A percentile compares a stretch with the other conserved stretches of the same genome.
phyloP scores from a whole-genome alignment of 257 asterid genomes.

The Penstemon barbatus region DNA sequence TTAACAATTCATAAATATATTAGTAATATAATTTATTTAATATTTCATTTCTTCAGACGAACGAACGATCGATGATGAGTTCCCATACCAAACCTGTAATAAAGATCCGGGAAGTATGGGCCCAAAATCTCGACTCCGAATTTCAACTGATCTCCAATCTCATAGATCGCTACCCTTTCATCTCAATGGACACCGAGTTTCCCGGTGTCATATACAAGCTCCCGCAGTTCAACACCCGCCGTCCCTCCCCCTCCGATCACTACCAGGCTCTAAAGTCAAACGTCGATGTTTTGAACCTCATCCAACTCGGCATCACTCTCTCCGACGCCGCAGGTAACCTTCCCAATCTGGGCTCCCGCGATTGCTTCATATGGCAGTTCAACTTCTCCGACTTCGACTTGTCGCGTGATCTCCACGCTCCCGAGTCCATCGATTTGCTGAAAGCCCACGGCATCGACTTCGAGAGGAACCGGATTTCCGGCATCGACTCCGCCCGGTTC shows the following conservation, averaged over 20 bases:
- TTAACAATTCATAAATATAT: background rate
- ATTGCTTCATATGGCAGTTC: constrained; percentile 69
- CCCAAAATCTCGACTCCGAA: constrained; percentile 52
- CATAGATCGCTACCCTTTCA: constrained; percentile 50
- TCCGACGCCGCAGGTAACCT: constrained; percentile 59
- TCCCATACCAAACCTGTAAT: constrained; percentile 21
- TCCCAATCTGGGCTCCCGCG: constrained; percentile 37
- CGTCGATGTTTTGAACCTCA: constrained; percentile 53
- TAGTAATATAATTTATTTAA: too few species aligned
- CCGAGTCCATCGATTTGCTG: constrained; percentile 60
- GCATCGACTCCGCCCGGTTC: constrained; percentile 55
- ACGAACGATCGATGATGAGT: constrained; percentile 10
- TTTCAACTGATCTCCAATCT: constrained; percentile 43
- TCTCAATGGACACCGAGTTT: constrained; percentile 79
- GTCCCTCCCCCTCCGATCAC: constrained; percentile 42
- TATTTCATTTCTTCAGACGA: background rate
- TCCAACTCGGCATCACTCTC: constrained; percentile 56
- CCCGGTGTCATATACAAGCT: constrained; percentile 58
- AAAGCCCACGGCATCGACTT: constrained; percentile 56
- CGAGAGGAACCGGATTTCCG: constrained; percentile 41
- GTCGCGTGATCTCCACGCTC: constrained; percentile 64
- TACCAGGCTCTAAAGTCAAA: constrained; percentile 46
- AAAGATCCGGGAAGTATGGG: constrained; percentile 65
- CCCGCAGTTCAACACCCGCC: background rate
- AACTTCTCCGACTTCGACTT: constrained; percentile 71